Conservation (phyloP, 352 stramenopile genomes). For the Phytophthora sansomeana region DNA sequence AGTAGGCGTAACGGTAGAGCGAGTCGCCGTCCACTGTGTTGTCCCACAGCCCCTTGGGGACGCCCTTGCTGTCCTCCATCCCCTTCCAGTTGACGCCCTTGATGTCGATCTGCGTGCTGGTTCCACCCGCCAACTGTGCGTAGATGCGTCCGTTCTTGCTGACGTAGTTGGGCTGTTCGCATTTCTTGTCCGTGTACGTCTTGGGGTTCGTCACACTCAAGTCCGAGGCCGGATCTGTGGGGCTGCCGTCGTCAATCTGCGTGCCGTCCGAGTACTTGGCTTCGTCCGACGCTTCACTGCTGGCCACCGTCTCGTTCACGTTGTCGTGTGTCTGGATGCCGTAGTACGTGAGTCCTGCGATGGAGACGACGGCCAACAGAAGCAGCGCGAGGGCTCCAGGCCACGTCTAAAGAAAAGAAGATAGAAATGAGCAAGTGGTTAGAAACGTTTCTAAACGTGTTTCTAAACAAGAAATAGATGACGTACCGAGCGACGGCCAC, state of each 20-base stretch:
- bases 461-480: too few relatives aligned
- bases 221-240: conserved; percentile 52
- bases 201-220: conserved; percentile 75
- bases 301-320: conserved; percentile 60
- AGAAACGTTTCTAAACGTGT: too few relatives aligned
- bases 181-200: conserved; percentile 73
- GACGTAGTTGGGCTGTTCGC: conserved; percentile 84
- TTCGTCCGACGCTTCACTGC: conserved; percentile 55
- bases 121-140: conserved; percentile 58
- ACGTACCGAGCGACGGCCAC: conserved; percentile 71
- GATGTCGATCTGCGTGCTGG: conserved; percentile 75
- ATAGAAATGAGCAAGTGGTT: neutral
- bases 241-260: conserved; percentile 70
- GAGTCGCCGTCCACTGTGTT: conserved; percentile 80
- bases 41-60: conserved; percentile 85
- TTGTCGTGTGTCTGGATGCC: conserved; percentile 69
- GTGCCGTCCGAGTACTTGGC: conserved; percentile 63
- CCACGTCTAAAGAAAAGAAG: conserved; percentile 60
- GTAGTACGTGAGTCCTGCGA: conserved; percentile 80
- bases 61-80: conserved; percentile 76
- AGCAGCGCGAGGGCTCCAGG: conserved; percentile 75
- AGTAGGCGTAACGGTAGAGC: conserved; percentile 80
- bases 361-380: conserved; percentile 60
- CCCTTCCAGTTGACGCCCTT: conserved; percentile 90
- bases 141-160: conserved; percentile 82